These are phyloP conservation scores for Solidago caesia DNA, from an alignment of 129 eudicot genomes.

Conservation along the genomic window DNA sequence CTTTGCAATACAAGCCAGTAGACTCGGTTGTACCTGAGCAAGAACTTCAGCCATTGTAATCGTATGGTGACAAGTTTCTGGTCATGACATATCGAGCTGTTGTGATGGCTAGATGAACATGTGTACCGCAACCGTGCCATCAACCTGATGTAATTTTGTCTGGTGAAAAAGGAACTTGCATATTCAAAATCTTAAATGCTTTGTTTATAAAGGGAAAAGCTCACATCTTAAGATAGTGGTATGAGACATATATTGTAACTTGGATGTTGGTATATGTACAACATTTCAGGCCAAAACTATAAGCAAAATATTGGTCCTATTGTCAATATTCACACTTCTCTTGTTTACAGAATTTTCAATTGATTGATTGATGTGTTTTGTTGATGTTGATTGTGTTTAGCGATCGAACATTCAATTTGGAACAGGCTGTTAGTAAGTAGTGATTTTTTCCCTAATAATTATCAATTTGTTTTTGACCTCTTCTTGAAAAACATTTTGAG, in stretches of 20 bases:
- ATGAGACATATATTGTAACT: conserved; percentile 29
- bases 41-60: conserved; percentile 73
- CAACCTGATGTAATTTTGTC: conserved; percentile 19
- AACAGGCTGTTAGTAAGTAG: neutral
- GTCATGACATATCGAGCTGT: conserved; percentile 5
- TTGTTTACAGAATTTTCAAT: neutral
- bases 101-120: conserved; percentile 13
- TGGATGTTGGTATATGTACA: conserved; percentile 20
- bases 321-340: conserved; percentile 20
- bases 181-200: conserved; percentile 13
- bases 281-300: conserved; percentile 21
- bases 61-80: neutral
- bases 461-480: too few relatives aligned
- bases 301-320: conserved; percentile 7
- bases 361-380: conserved; percentile 6
- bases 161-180: conserved; percentile 22
- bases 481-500: too few relatives aligned
- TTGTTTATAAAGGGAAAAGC: conserved; percentile 35
- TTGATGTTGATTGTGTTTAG: neutral
- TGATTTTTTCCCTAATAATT: neutral
- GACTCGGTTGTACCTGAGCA: conserved; percentile 69
- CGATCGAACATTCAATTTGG: neutral
- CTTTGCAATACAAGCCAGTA: conserved; percentile 69
- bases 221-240: conserved; percentile 27
- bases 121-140: conserved; percentile 5